A percentile compares a stretch with the other conserved stretches of the same genome.
Evolutionary conservation across 768 basidiomycete genomes (phyloP).

Genomic region (Artomyces pyxidatus): DNA sequence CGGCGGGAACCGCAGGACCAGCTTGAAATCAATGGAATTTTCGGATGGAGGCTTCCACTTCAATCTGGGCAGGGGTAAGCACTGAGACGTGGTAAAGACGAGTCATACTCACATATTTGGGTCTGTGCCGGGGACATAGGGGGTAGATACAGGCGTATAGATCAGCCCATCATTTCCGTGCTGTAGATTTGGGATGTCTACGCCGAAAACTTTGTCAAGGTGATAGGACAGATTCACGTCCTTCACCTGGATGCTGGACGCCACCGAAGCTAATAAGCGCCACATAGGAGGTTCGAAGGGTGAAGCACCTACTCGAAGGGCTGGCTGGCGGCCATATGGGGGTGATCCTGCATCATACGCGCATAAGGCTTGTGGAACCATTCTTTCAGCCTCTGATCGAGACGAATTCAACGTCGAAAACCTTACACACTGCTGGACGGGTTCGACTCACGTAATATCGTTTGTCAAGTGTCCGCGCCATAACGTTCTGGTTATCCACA

Average conservation of each 20-base stretch:
- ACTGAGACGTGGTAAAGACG: conserved; percentile 1
- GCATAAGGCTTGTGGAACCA: conserved; percentile 81
- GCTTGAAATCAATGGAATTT: conserved; percentile 96
- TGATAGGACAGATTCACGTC: conserved; percentile 82
- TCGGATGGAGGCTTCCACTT: conserved; percentile 99
- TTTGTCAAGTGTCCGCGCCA: conserved; percentile 73
- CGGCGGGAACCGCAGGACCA: conserved; percentile 89
- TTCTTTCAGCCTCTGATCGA: conserved; percentile 57
- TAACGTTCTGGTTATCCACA: conserved; percentile 78
- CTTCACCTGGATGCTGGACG: conserved; percentile 74
- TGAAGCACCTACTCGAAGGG: conserved; percentile 72
- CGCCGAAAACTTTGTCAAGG: conserved; percentile 75
- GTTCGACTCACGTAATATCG: conserved; percentile 85
- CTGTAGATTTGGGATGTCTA: conserved; percentile 77
- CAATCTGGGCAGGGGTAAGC: conserved; percentile 42
- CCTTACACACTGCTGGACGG: neutral
- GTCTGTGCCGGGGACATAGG: conserved; percentile 79
- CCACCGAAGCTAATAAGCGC: neutral
- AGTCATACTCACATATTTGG: conserved; percentile 60
- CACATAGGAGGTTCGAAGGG: neutral
- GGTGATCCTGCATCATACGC: conserved; percentile 60
- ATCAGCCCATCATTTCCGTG: conserved; percentile 96
- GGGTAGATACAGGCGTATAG: conserved; percentile 84
- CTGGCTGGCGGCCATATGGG: conserved; percentile 49
- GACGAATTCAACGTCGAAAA: neutral